Conservation (phyloP, 352 stramenopile species). For the Detonula confervacea region DNA sequence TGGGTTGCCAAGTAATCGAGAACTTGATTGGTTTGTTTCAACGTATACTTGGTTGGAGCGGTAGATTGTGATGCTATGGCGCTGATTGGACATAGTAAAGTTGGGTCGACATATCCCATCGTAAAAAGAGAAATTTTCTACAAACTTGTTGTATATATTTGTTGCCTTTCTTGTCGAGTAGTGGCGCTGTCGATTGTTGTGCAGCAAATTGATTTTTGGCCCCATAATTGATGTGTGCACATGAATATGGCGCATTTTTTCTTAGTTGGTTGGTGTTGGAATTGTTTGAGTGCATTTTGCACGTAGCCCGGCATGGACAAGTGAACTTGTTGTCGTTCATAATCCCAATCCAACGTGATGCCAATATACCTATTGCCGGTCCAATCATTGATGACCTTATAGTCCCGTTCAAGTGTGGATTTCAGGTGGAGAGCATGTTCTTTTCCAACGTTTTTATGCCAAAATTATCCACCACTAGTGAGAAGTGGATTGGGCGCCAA, state of each 20-base stretch:
- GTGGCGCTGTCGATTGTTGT: background rate
- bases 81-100: constrained; percentile 36
- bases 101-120: background rate
- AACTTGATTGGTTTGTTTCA: background rate
- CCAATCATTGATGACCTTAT: constrained; percentile 37
- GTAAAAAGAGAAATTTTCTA: constrained; percentile 53
- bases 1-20: constrained; percentile 38
- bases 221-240: constrained; percentile 1
- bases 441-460: background rate
- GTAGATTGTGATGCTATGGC: constrained; percentile 37
- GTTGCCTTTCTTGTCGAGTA: constrained; percentile 26
- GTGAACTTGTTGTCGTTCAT: constrained; percentile 69
- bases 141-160: constrained; percentile 54
- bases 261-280: background rate
- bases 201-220: constrained; percentile 17
- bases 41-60: constrained; percentile 27
- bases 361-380: constrained; percentile 24
- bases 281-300: constrained; percentile 12
- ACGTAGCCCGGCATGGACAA: constrained; percentile 14
- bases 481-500: background rate
- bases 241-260: constrained; percentile 14
- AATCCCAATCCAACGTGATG: background rate
- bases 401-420: constrained; percentile 25
- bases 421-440: constrained; percentile 35
- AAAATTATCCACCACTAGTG: background rate